Evolutionary conservation across 805 yeast species (phyloP).

Genomic region (Schwanniomyces pseudopolymorphus): DNA sequence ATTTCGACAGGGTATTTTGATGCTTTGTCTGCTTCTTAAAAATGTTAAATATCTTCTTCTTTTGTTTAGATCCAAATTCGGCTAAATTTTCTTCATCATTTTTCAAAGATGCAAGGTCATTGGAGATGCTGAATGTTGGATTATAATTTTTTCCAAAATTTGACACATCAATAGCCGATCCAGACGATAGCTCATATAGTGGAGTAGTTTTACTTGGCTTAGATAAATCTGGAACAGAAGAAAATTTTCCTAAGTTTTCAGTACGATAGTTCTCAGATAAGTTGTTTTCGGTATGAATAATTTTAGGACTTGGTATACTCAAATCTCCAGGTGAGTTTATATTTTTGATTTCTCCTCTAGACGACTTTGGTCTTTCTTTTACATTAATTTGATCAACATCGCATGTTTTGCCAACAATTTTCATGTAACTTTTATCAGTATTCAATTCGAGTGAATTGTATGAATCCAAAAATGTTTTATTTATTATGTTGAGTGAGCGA

Average conservation of each 20-base stretch:
- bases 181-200: constrained; percentile 20
- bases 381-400: neutral
- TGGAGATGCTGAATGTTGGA: constrained; percentile 31
- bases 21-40: constrained; percentile 26
- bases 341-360: constrained; percentile 16
- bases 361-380: constrained; percentile 20
- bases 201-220: constrained; percentile 2
- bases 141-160: constrained; percentile 40
- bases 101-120: constrained; percentile 5
- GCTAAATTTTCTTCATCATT: neutral
- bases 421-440: constrained; percentile 3
- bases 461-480: constrained; percentile 10
- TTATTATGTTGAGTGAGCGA: constrained; percentile 11
- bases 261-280: constrained; percentile 6
- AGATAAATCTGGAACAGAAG: constrained; percentile 17
- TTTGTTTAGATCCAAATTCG: constrained; percentile 8
- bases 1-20: neutral
- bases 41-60: constrained; percentile 31
- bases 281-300: neutral
- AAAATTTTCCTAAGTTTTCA: constrained; percentile 7
- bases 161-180: constrained; percentile 39
- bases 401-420: constrained; percentile 9
- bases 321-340: neutral
- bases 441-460: neutral
- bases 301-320: neutral